Percentiles rank a stretch among this genome's conserved stretches.
Conservation (phyloP, 352 stramenopile genomes). For the Pythium insidiosum region DNA sequence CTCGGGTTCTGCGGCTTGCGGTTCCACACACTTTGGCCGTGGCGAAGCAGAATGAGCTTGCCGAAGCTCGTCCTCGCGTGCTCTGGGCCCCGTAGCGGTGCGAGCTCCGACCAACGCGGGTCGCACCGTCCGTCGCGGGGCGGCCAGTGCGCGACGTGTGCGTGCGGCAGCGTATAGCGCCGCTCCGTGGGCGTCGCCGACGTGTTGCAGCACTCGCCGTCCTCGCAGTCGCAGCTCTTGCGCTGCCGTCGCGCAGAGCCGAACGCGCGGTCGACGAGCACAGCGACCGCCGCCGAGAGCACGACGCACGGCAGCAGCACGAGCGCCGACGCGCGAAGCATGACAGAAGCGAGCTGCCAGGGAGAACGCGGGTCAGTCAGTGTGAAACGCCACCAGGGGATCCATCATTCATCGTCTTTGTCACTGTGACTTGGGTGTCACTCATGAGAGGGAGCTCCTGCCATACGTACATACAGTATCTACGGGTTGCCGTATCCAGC, state of each 20-base stretch:
- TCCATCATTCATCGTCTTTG: no score
- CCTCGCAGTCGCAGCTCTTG: slow-evolving; percentile 43
- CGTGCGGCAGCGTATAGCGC: slow-evolving; percentile 60
- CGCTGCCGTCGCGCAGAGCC: not conserved
- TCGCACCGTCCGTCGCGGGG: slow-evolving; percentile 41
- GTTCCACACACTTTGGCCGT: slow-evolving; percentile 84
- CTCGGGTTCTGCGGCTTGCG: slow-evolving; percentile 61
- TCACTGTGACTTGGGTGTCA: no score
- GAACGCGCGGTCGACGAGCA: slow-evolving; percentile 23
- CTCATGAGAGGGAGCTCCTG: no score
- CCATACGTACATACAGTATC: no score
- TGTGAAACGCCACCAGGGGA: no score
- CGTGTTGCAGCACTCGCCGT: slow-evolving; percentile 72
- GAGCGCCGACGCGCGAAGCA: not conserved
- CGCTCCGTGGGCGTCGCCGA: slow-evolving; percentile 43
- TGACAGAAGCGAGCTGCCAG: no score
- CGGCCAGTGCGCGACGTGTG: slow-evolving; percentile 68
- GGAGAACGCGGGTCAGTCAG: no score
- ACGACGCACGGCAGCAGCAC: slow-evolving; percentile 4
- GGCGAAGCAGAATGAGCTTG: slow-evolving; percentile 74
- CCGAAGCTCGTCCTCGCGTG: slow-evolving; percentile 46
- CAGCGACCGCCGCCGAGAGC: slow-evolving; percentile 9
- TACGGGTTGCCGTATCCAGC: no score
- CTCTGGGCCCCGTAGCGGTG: slow-evolving; percentile 16
- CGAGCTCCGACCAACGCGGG: slow-evolving; percentile 43